phyloP scores from a whole-genome alignment of 2,329 filamentous ascomycete genomes.

The Capronia coronata region DNA sequence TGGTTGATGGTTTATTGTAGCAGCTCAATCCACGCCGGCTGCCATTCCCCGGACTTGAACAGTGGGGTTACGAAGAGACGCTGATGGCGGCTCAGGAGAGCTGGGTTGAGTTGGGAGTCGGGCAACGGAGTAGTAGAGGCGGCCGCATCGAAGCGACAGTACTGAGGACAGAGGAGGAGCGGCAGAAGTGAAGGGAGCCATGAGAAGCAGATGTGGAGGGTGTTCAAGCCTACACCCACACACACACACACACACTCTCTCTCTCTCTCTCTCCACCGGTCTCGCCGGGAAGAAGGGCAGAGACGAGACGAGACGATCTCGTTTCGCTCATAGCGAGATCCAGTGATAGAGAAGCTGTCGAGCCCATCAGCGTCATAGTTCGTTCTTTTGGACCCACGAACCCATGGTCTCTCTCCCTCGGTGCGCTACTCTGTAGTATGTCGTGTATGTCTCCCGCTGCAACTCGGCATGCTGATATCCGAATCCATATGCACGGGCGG shows the following conservation, averaged over 20 bases:
- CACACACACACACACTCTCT: too few relatives aligned
- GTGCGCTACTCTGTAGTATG: too few relatives aligned
- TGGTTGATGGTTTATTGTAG: too few relatives aligned
- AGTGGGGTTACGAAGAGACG: background rate
- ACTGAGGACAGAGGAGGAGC: background rate
- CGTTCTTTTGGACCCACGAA: too few relatives aligned
- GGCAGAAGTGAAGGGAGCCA: background rate
- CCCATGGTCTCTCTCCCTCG: too few relatives aligned
- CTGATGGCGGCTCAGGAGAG: background rate
- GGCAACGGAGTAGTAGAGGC: background rate
- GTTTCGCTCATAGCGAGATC: background rate
- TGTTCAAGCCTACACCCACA: too few relatives aligned
- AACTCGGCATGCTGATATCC: conserved; percentile 7
- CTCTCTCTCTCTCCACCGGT: background rate
- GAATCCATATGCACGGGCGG: background rate
- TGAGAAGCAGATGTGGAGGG: background rate
- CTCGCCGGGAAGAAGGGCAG: background rate
- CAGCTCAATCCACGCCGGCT: background rate
- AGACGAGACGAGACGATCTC: too few relatives aligned
- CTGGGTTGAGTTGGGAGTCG: background rate
- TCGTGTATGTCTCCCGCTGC: conserved; percentile 1
- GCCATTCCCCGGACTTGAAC: conserved; percentile 4
- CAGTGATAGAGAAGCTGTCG: background rate
- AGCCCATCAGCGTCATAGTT: background rate
- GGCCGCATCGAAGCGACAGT: conserved; percentile 1